Conservation (phyloP, 495 filamentous ascomycete genomes). For the Platismatia glauca region DNA sequence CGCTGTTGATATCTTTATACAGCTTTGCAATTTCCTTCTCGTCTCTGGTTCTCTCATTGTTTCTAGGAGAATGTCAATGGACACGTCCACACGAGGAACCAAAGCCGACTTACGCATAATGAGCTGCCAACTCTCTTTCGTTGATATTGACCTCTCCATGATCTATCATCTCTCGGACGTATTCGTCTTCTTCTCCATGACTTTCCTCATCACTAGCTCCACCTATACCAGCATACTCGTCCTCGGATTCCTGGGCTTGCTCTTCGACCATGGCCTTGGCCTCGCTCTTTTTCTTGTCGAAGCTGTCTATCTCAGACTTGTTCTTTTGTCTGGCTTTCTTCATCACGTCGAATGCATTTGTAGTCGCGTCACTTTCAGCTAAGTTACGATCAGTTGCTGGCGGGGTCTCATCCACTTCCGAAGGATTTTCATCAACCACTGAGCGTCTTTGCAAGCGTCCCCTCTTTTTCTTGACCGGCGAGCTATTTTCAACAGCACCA, state of each 20-base stretch:
- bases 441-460: constrained; percentile 48
- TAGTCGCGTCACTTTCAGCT: constrained; percentile 36
- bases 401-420: constrained; percentile 36
- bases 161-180: constrained; percentile 83
- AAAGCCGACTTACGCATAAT: constrained; percentile 65
- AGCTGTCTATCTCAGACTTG: constrained; percentile 37
- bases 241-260: constrained; percentile 93
- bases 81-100: not conserved
- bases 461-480: constrained; percentile 51
- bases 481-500: constrained; percentile 36
- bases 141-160: constrained; percentile 66
- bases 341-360: constrained; percentile 67
- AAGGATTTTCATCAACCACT: constrained; percentile 25
- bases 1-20: constrained; percentile 83
- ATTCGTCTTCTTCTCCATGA: constrained; percentile 57
- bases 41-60: constrained; percentile 57
- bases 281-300: constrained; percentile 80
- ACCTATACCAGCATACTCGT: constrained; percentile 93
- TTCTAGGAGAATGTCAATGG: constrained; percentile 33
- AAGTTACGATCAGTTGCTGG: constrained; percentile 22
- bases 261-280: constrained; percentile 84
- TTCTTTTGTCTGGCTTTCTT: constrained; percentile 55
- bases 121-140: constrained; percentile 70
- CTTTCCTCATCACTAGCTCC: constrained; percentile 83
- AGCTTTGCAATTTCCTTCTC: constrained; percentile 84